Percentiles rank a stretch among this genome's conserved stretches.
Conservation (phyloP, 352 stramenopile genomes). For the Stramenopiles sp. region DNA sequence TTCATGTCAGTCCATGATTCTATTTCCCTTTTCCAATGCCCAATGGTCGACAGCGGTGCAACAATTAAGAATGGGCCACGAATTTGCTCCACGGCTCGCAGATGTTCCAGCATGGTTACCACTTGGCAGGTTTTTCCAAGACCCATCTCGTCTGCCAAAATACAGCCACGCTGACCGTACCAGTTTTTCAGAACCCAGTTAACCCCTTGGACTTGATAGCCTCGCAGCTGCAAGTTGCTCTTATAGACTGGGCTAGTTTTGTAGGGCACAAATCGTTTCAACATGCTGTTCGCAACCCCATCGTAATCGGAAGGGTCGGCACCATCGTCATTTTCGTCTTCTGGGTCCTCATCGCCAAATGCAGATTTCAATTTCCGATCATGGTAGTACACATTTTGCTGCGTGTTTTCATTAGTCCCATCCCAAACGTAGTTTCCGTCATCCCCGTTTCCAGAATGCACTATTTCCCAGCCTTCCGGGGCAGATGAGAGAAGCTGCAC, state of each 20-base stretch:
- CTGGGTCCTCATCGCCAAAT: neutral
- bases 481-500: neutral
- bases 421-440: neutral
- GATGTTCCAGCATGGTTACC: constrained; percentile 62
- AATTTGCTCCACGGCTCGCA: constrained; percentile 68
- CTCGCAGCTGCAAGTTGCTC: constrained; percentile 14
- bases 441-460: neutral
- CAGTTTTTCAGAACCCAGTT: constrained; percentile 22
- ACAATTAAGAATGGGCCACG: constrained; percentile 92
- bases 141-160: constrained; percentile 55
- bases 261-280: constrained; percentile 9
- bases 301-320: neutral
- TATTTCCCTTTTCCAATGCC: constrained; percentile 98
- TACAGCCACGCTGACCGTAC: constrained; percentile 15
- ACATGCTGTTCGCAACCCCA: neutral
- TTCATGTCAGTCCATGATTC: constrained; percentile 96
- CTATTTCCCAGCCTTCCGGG: neutral
- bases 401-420: neutral
- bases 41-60: constrained; percentile 85
- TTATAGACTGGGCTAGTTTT: constrained; percentile 6
- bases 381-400: neutral
- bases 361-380: no score
- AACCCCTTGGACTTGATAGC: constrained; percentile 26
- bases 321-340: neutral
- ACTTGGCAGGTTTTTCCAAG: constrained; percentile 85